Conservation (phyloP, 2,329 filamentous ascomycete genomes). For the Neonectria punicea region DNA sequence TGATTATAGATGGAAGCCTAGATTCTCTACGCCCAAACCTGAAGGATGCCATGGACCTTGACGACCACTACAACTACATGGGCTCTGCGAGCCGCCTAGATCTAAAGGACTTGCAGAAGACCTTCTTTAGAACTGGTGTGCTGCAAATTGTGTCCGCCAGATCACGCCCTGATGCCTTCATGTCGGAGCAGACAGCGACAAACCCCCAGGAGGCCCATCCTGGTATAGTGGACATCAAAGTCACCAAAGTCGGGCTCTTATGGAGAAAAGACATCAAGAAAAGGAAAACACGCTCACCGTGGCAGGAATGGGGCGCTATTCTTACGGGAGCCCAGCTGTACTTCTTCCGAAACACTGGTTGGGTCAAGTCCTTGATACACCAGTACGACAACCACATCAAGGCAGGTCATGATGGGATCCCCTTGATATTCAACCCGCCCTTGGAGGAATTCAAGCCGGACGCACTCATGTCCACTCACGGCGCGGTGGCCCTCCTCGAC, state of each 20-base stretch:
- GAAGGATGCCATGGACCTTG: conserved; percentile 90
- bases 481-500: conserved; percentile 89
- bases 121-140: conserved; percentile 90
- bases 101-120: conserved; percentile 82
- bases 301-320: conserved; percentile 99
- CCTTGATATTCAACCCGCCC: conserved; percentile 90
- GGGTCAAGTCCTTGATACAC: conserved; percentile 90
- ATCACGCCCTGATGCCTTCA: conserved; percentile 94
- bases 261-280: conserved; percentile 97
- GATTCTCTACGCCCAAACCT: conserved; percentile 85
- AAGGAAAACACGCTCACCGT: conserved; percentile 92
- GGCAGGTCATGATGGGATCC: conserved; percentile 77
- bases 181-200: conserved; percentile 84
- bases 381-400: conserved; percentile 88
- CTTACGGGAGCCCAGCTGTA: conserved; percentile 97
- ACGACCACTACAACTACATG: conserved; percentile 91
- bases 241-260: conserved; percentile 92
- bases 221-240: conserved; percentile 95
- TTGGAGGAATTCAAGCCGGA: conserved; percentile 94
- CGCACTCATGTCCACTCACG: conserved; percentile 90
- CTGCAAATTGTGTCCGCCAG: conserved; percentile 95
- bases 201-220: conserved; percentile 90
- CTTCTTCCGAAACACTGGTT: conserved; percentile 92
- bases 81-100: conserved; percentile 82
- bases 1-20: conserved; percentile 91